Conservation (phyloP, 108 stramenopile species). For the Asterionellopsis glacialis region DNA sequence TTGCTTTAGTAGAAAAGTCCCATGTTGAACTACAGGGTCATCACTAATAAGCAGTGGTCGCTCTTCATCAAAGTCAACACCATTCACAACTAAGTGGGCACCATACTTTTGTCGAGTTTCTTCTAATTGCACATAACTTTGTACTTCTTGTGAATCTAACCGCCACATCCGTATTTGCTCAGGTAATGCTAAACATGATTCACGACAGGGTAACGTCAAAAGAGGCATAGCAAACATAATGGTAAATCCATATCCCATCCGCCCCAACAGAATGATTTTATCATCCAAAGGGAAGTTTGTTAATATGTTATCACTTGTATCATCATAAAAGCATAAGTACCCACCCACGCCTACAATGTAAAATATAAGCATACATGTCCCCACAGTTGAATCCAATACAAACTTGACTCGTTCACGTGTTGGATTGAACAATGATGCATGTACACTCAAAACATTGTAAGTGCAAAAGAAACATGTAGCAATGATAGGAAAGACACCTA, state of each 20-base stretch:
- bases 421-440: constrained; percentile 45
- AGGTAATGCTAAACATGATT: constrained; percentile 1
- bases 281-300: constrained; percentile 34
- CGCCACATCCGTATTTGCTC: too few species aligned
- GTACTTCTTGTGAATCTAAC: too few species aligned
- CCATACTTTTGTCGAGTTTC: constrained; percentile 1
- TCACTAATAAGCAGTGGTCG: constrained; percentile 1
- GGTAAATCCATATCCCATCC: constrained; percentile 62
- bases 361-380: constrained; percentile 37
- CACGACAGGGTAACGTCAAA: constrained; percentile 75
- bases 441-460: constrained; percentile 72
- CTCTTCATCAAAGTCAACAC: constrained; percentile 25
- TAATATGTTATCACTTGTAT: constrained; percentile 57
- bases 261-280: constrained; percentile 45
- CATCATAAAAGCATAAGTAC: constrained; percentile 46
- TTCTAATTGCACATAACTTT: too few species aligned
- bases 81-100: constrained; percentile 21
- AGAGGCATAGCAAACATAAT: constrained; percentile 58
- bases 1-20: too few species aligned
- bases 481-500: constrained; percentile 72
- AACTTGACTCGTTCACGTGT: constrained; percentile 40
- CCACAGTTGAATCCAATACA: constrained; percentile 39
- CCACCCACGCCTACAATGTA: constrained; percentile 51
- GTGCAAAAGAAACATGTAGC: constrained; percentile 55
- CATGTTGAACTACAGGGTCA: too few species aligned